phyloP scores from a whole-genome alignment of 179 eudicot species.

The Pouteria campechiana region DNA sequence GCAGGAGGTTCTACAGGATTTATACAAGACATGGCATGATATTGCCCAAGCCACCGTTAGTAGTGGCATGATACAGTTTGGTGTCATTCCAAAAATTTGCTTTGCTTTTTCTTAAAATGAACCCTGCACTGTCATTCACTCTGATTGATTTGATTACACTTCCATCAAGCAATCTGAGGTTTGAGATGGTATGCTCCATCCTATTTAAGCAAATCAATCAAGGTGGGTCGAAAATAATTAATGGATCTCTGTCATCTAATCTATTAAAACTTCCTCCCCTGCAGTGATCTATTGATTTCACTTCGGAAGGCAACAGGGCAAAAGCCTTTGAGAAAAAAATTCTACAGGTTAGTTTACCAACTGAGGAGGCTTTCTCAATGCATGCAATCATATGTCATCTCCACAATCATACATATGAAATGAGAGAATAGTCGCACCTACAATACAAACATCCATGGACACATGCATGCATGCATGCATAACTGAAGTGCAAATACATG shows the following conservation, averaged over 20 bases:
- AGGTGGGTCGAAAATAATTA: not conserved
- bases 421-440: conserved; percentile 1
- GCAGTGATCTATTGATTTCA: conserved; percentile 52
- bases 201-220: no score
- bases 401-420: not conserved
- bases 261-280: not conserved
- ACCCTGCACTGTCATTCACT: not conserved
- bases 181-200: no score
- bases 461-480: not conserved
- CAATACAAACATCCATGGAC: not conserved
- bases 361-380: conserved; percentile 1
- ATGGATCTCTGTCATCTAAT: not conserved
- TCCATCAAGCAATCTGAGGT: no score
- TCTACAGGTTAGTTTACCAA: conserved; percentile 28
- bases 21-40: conserved; percentile 44
- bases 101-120: not conserved
- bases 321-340: conserved; percentile 48
- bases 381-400: conserved; percentile 2
- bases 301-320: conserved; percentile 59
- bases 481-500: not conserved
- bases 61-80: conserved; percentile 53
- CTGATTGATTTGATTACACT: no score
- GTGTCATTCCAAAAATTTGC: not conserved
- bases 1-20: conserved; percentile 52
- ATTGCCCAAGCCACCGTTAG: conserved; percentile 37